These are phyloP conservation scores for Scolecobasidium constrictum DNA, from an alignment of 2,329 filamentous ascomycete genomes.

Conservation along the genomic window DNA sequence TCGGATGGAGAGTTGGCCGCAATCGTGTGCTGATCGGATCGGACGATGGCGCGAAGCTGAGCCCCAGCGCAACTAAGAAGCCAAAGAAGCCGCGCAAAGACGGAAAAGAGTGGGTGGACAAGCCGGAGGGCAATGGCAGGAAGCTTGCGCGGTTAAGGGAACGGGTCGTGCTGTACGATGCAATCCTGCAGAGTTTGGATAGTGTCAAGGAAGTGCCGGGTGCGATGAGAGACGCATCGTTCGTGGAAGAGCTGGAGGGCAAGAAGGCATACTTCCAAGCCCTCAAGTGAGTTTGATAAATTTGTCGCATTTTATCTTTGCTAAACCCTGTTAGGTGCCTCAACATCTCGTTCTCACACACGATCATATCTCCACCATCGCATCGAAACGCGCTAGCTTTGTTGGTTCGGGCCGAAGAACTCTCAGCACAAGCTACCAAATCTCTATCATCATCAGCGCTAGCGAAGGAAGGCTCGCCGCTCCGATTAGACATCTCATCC, in stretches of 20 bases:
- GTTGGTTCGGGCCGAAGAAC: constrained; percentile 58
- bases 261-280: constrained; percentile 78
- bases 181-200: constrained; percentile 80
- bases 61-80: constrained; percentile 42
- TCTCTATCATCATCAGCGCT: constrained; percentile 32
- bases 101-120: constrained; percentile 28
- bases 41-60: constrained; percentile 60
- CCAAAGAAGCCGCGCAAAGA: constrained; percentile 37
- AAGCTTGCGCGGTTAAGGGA: constrained; percentile 76
- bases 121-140: constrained; percentile 54
- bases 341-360: constrained; percentile 76
- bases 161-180: constrained; percentile 80
- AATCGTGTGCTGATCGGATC: constrained; percentile 82
- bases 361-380: constrained; percentile 50
- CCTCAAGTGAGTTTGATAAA: constrained; percentile 54
- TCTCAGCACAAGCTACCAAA: constrained; percentile 43
- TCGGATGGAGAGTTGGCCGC: constrained; percentile 88
- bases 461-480: constrained; percentile 26
- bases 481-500: constrained; percentile 54
- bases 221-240: constrained; percentile 69
- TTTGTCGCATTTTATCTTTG: constrained; percentile 5
- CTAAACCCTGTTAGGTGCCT: constrained; percentile 48
- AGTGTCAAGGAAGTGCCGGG: constrained; percentile 83
- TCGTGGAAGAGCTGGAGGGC: constrained; percentile 67
- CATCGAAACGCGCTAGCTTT: constrained; percentile 76